Base-by-base conservation (phyloP, 2,329 filamentous ascomycete genomes). In the Leptographium lundbergii region DNA sequence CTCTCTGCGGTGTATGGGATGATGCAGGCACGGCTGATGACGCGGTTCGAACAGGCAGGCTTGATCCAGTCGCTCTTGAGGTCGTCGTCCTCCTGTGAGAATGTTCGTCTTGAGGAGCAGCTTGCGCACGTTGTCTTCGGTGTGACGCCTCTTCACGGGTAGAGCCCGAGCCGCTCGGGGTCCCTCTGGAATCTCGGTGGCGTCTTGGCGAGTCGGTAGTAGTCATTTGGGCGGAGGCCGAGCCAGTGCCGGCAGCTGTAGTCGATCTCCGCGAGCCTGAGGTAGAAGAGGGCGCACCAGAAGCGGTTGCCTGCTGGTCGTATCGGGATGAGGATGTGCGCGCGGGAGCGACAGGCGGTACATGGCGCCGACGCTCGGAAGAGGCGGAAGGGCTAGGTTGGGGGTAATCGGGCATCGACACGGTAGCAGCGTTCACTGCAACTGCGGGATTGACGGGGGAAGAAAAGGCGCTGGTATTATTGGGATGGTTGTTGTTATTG, bases 281-380 rank as follows among this genome's bases (percentile, higher is more conserved):
- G 29, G 34, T 54, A 1, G 58, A 54, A 6, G 59, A 14, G 6
- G 56, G 55, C 11, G 32, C 57, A 9, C 54, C 22, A 5, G 51
- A 25, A 39, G 57, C 52, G 14, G 62, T 34, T 3, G 50, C 24
- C 22, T 53, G 72, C 66, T 66, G 73, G 67, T 63, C 69, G 70
- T 74, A 79, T 64, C 84, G 81, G 63, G 84, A 87, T 51, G 89
- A 94, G 17, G 91, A 95, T 9, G 88, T 91, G 67, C 91, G 83
- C 42, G 89, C 88, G 54, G 88, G 91, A 59, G 87, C 85, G 65
- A 89, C 79, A 27, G 88, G 86, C 57, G 87, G 81, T 2, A 27
- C 58, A 72, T 77, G 81, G 72, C 74, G 81, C 73, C 77, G 75
- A 67, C 78, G 76, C 66, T 80, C 78, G 62, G 77, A 74, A 59